A percentile compares a stretch with the other conserved stretches of the same genome.
phyloP scores from a whole-genome alignment of 495 filamentous ascomycete genomes.

The Apodospora peruviana region DNA sequence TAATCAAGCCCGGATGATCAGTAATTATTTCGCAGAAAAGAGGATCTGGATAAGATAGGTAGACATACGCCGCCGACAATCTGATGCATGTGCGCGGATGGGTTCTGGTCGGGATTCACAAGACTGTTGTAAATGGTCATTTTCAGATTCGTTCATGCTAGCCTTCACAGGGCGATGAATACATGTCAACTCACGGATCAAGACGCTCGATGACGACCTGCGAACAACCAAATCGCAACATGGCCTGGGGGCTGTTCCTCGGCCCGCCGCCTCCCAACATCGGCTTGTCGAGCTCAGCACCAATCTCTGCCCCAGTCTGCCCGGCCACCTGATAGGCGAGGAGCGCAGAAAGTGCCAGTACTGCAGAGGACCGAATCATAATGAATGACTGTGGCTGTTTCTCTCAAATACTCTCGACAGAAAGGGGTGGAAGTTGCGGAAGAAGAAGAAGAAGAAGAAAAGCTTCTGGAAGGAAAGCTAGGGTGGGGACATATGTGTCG shows the following conservation, averaged over 20 bases:
- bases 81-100: conserved; percentile 23
- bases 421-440: too few relatives aligned
- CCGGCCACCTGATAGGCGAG: neutral
- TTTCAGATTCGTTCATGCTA: neutral
- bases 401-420: too few relatives aligned
- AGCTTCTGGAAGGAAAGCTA: too few relatives aligned
- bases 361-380: too few relatives aligned
- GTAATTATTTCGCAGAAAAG: neutral
- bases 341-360: neutral
- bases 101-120: conserved; percentile 18
- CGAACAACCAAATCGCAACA: conserved; percentile 22
- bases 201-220: conserved; percentile 25
- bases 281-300: conserved; percentile 7
- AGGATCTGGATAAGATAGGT: neutral
- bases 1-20: neutral
- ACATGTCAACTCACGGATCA: conserved; percentile 16
- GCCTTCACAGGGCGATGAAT: neutral
- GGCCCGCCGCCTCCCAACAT: conserved; percentile 10
- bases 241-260: conserved; percentile 7
- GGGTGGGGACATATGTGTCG: too few relatives aligned
- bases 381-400: too few relatives aligned
- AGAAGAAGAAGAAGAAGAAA: too few relatives aligned
- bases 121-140: conserved; percentile 7
- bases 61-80: conserved; percentile 19
- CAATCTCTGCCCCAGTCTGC: neutral